Conservation (phyloP, 805 yeast species). For the Tetrapisispora pingtungensis region DNA sequence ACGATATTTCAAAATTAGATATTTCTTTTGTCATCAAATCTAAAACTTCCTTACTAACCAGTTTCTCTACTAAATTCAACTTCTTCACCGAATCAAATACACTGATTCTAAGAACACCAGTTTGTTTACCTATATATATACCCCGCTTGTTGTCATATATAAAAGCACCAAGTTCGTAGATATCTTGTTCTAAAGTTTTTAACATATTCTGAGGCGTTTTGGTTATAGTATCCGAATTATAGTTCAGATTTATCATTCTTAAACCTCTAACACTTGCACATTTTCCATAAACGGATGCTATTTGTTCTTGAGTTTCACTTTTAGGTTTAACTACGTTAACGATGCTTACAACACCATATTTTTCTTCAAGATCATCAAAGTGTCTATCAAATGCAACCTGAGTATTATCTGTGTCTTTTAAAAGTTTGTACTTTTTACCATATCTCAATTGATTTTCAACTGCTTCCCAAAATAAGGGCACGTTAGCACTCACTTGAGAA, state of each 20-base stretch:
- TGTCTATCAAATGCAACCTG: conserved; percentile 82
- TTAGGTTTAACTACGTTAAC: conserved; percentile 64
- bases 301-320: conserved; percentile 54
- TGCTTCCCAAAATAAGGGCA: conserved; percentile 93
- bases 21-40: conserved; percentile 34
- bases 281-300: conserved; percentile 50
- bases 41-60: conserved; percentile 62
- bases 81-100: conserved; percentile 86
- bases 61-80: conserved; percentile 63
- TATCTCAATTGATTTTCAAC: conserved; percentile 56
- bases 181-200: conserved; percentile 49
- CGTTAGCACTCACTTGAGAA: conserved; percentile 80
- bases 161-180: conserved; percentile 77
- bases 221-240: conserved; percentile 29
- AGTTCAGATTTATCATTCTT: conserved; percentile 31
- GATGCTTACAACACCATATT: conserved; percentile 78
- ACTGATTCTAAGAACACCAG: conserved; percentile 83
- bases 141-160: conserved; percentile 53
- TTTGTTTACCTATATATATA: conserved; percentile 66
- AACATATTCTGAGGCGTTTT: conserved; percentile 34
- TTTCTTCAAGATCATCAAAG: conserved; percentile 55
- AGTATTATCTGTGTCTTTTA: conserved; percentile 71
- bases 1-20: conserved; percentile 29
- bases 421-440: conserved; percentile 69
- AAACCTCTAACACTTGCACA: conserved; percentile 35